Conservation (phyloP, 2,329 filamentous ascomycete genomes). For the Microcyclospora pomicola region DNA sequence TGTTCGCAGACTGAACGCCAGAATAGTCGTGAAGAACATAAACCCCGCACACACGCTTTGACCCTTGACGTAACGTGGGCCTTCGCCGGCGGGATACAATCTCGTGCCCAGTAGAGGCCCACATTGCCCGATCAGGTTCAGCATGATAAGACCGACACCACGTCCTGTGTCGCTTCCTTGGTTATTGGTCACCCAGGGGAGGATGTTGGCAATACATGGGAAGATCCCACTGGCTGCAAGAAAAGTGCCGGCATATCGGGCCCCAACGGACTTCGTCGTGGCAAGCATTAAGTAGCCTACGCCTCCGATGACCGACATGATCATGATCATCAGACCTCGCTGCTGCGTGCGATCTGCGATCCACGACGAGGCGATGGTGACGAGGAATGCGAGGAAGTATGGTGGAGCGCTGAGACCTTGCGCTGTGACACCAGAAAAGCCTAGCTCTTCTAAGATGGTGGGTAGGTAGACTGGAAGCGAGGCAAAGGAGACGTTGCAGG, state of each 20-base stretch:
- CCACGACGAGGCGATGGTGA: conserved; percentile 24
- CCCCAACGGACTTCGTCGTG: conserved; percentile 13
- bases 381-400: conserved; percentile 28
- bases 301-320: conserved; percentile 23
- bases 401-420: conserved; percentile 41
- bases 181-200: conserved; percentile 15
- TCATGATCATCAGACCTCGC: conserved; percentile 27
- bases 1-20: conserved; percentile 40
- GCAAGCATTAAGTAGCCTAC: conserved; percentile 27
- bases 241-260: conserved; percentile 26
- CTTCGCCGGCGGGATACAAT: conserved; percentile 34
- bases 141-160: conserved; percentile 23
- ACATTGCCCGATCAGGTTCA: conserved; percentile 44
- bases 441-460: conserved; percentile 42
- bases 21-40: conserved; percentile 42
- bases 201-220: conserved; percentile 11
- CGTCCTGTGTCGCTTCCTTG: conserved; percentile 25
- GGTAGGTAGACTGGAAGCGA: conserved; percentile 31
- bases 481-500: conserved; percentile 49
- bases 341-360: conserved; percentile 25
- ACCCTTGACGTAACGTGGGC: conserved; percentile 37
- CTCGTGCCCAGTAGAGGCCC: conserved; percentile 49
- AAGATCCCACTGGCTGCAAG: conserved; percentile 18
- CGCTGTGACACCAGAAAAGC: conserved; percentile 50
- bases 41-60: conserved; percentile 46